Percentiles rank a stretch among this genome's conserved stretches.
These are phyloP conservation scores for Hypoxylon cercidicola DNA, from an alignment of 495 filamentous ascomycete species.

Conservation along the genomic window DNA sequence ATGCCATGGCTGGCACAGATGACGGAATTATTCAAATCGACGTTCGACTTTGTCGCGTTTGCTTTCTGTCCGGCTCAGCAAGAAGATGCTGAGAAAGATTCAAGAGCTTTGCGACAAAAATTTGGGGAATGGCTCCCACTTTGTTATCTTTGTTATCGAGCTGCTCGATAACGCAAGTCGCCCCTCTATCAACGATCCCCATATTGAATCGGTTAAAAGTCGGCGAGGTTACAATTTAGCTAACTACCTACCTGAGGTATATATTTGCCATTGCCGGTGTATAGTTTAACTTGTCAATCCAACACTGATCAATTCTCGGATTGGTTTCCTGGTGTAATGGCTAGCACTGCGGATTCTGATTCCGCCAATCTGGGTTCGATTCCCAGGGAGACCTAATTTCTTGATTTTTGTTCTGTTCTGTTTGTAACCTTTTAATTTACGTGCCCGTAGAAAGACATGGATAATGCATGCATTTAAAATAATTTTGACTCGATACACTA, in stretches of 20 bases:
- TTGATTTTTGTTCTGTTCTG: constrained; percentile 1
- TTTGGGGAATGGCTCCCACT: constrained; percentile 18
- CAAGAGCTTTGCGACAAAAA: constrained; percentile 3
- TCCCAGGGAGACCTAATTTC: constrained; percentile 47
- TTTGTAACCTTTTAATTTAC: neutral
- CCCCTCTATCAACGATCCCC: constrained; percentile 31
- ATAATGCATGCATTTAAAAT: neutral
- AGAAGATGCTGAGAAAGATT: neutral
- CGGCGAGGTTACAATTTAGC: too few species aligned
- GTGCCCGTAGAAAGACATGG: too few species aligned
- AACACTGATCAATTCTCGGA: too few species aligned
- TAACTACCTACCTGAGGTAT: too few species aligned
- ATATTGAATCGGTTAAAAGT: neutral
- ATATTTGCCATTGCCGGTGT: too few species aligned
- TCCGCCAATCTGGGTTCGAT: constrained; percentile 51
- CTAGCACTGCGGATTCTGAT: constrained; percentile 52
- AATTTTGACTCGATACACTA: neutral
- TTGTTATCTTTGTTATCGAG: constrained; percentile 20
- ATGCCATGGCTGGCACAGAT: constrained; percentile 30
- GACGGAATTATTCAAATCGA: constrained; percentile 1
- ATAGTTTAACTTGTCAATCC: too few species aligned
- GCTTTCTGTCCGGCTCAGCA: neutral
- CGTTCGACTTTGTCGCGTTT: neutral
- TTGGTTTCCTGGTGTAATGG: constrained; percentile 51
- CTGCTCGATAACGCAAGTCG: constrained; percentile 29